A percentile compares a stretch with the other conserved stretches of the same genome.
These are phyloP conservation scores for Pisolithus tinctorius DNA, from an alignment of 768 basidiomycete species.

Conservation along the genomic window DNA sequence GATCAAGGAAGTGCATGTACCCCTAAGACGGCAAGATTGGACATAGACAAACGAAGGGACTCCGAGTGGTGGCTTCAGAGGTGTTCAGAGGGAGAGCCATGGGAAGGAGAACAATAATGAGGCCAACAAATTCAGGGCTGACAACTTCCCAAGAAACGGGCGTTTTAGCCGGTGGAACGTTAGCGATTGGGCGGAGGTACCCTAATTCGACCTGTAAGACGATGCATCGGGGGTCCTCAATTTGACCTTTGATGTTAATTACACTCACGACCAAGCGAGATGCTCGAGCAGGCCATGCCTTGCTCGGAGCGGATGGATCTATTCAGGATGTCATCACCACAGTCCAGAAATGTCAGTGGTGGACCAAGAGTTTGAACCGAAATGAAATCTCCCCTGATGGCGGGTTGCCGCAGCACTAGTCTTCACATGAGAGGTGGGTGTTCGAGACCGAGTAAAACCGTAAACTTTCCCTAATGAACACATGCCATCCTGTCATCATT, in stretches of 20 bases:
- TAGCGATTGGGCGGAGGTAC: neutral
- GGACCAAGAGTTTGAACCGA: neutral
- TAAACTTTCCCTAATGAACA: neutral
- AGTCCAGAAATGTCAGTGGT: neutral
- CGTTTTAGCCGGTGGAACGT: neutral
- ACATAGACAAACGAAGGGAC: too few relatives aligned
- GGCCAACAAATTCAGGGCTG: too few relatives aligned
- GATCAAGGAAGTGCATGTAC: too few relatives aligned
- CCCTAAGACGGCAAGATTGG: too few relatives aligned
- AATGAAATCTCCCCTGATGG: neutral
- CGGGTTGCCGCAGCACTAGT: neutral
- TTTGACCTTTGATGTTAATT: neutral
- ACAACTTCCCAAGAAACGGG: too few relatives aligned
- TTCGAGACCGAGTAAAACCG: neutral
- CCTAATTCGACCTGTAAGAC: neutral
- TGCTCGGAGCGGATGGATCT: neutral
- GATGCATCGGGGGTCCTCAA: neutral
- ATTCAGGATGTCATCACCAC: neutral
- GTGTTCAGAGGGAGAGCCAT: too few relatives aligned
- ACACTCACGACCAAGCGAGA: neutral
- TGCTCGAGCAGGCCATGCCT: neutral
- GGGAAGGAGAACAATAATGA: too few relatives aligned
- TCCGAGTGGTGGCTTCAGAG: too few relatives aligned
- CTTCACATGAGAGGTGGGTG: neutral
- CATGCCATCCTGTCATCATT: too few relatives aligned